phyloP scores from a whole-genome alignment of 345 rosid genomes.

The Arabis alpina region DNA sequence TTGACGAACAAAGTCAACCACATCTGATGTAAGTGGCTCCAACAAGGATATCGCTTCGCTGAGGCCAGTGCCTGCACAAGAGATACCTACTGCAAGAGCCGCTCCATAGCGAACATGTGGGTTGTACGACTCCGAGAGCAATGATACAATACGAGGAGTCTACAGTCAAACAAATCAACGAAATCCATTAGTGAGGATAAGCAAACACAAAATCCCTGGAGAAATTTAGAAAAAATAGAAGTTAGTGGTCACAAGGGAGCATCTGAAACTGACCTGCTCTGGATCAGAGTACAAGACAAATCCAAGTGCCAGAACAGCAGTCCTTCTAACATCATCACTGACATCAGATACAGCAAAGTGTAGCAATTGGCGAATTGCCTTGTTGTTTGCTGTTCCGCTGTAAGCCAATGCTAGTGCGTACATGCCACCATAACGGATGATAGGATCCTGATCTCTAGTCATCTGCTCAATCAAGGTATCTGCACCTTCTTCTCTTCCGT shows the following conservation, averaged over 20 bases:
- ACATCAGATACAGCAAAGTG: slow-evolving; percentile 99
- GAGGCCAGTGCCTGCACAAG: slow-evolving; percentile 99
- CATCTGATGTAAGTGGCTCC: slow-evolving; percentile 97
- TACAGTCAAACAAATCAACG: slow-evolving; percentile 45
- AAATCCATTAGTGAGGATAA: slow-evolving; percentile 24
- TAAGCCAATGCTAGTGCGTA: slow-evolving; percentile 97
- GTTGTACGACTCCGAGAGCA: slow-evolving; percentile 95
- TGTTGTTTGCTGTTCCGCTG: slow-evolving; percentile 97
- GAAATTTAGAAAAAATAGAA: neutral
- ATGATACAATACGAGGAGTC: slow-evolving; percentile 97
- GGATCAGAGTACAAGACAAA: slow-evolving; percentile 98
- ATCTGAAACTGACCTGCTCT: slow-evolving; percentile 68
- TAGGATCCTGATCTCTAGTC: slow-evolving; percentile 98
- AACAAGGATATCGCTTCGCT: slow-evolving; percentile 98
- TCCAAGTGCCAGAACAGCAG: slow-evolving; percentile 98
- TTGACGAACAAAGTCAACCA: slow-evolving; percentile 99
- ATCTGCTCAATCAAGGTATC: slow-evolving; percentile 98
- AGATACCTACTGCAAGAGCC: slow-evolving; percentile 98
- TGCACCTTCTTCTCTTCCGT: slow-evolving; percentile 99
- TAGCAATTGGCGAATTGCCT: slow-evolving; percentile 96
- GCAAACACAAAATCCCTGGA: neutral
- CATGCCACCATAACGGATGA: slow-evolving; percentile 98
- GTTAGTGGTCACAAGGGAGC: slow-evolving; percentile 19
- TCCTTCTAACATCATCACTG: slow-evolving; percentile 97
- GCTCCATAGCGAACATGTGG: slow-evolving; percentile 99